A percentile compares a stretch with the other conserved stretches of the same genome.
Evolutionary conservation across 257 asterid species (phyloP).

Genomic region (Dorcoceras hygrometricum): DNA sequence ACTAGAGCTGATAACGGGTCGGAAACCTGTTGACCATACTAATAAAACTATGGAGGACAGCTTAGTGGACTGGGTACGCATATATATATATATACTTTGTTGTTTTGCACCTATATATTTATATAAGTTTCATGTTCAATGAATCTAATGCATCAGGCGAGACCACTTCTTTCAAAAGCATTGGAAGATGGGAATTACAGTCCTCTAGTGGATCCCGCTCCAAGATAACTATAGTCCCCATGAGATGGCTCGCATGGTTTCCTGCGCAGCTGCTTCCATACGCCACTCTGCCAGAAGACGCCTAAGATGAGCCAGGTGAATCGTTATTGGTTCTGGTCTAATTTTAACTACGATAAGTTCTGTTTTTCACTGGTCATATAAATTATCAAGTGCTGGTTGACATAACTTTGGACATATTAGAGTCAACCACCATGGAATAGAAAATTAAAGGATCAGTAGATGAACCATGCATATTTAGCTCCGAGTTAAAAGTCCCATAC

Average conservation of each 20-base stretch:
- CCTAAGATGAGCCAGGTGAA: constrained; percentile 15
- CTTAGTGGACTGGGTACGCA: constrained; percentile 16
- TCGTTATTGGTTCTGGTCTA: too few relatives aligned
- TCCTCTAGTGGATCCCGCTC: constrained; percentile 18
- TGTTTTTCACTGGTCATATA: too few relatives aligned
- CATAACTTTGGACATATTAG: too few relatives aligned
- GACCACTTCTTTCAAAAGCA: constrained; percentile 18
- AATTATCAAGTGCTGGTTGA: too few relatives aligned
- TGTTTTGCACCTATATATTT: neutral
- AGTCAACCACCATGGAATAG: too few relatives aligned
- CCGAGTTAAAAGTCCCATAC: too few relatives aligned
- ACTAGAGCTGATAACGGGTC: constrained; percentile 16
- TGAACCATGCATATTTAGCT: too few relatives aligned
- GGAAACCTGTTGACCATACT: constrained; percentile 13
- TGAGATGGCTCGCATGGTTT: constrained; percentile 20
- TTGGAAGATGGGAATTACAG: constrained; percentile 14
- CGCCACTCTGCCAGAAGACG: constrained; percentile 25
- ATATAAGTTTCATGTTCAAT: too few relatives aligned
- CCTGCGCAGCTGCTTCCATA: constrained; percentile 22
- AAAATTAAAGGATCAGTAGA: too few relatives aligned
- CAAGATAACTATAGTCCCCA: constrained; percentile 7
- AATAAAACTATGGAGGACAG: constrained; percentile 20
- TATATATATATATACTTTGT: too few relatives aligned
- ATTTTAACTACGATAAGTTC: too few relatives aligned
- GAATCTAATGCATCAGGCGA: neutral